Evolutionary conservation across 2,329 filamentous ascomycete genomes (phyloP), one percentile per base, ranked within the genome.

Genomic region (Helotiales sp.): DNA sequence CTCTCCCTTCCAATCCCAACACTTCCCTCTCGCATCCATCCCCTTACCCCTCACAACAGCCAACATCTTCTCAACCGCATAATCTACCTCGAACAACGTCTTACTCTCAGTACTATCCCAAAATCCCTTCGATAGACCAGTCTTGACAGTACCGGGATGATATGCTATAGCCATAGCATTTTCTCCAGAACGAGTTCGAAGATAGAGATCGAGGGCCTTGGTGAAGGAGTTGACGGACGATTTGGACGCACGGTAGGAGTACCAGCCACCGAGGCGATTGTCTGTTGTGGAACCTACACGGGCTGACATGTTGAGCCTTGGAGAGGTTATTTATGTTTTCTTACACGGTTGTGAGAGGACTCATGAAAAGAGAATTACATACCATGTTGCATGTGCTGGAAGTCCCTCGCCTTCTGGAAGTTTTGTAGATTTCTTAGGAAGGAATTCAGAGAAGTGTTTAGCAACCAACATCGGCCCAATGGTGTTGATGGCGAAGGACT

Each of bases 141-240:
- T 95, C 75, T 81, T 86, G 49, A 95, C 90, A 1, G 90, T 95
- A 2, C 91, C 90, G 1, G 91, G 91, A 73, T 95, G 91, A 68
- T 95, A 80, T 9, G 81, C 82, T 10, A 96, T 75, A 1, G 85
- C 84, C 63, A 91, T 77, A 0, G 88, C 89, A 52, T 82, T 84
- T 0, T 82, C 80, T 0, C 80, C 84, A 58, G 81, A 80, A 40
- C 79, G 77, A 3, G 79, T 76, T 33, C 73, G 73, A 30, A 95
- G 73, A 68, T 86, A 82, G 27, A 88, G 79, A 70, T 95, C 90
- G 60, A 91, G 85, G 6, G 82, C 88, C 73, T 86, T 89, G 7
- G 84, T 83, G 12, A 91, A 57, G 67, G 87, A 87, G 63, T 87
- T 91, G 3, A 93, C 84, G 2, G 81, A 89, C 0, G 89, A 84